Evolutionary conservation across 148 eudicot species (phyloP).

Genomic region (Talinum fruticosum): DNA sequence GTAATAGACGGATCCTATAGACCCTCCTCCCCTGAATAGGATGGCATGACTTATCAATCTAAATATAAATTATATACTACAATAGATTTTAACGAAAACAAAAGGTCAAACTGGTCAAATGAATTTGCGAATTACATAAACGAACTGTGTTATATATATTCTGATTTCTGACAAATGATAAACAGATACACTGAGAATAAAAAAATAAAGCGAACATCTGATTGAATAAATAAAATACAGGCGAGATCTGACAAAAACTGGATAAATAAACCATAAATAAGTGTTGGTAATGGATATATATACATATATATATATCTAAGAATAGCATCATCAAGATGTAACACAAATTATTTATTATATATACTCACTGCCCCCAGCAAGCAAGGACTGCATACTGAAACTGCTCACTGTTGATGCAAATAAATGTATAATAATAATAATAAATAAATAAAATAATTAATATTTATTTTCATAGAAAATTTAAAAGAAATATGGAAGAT

Average conservation of each 20-base stretch:
- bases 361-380: constrained; percentile 15
- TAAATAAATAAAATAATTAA: not conserved
- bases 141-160: too few relatives aligned
- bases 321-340: constrained; percentile 19
- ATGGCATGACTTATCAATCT: too few relatives aligned
- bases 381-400: constrained; percentile 19
- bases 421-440: not conserved
- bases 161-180: too few relatives aligned
- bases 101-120: constrained; percentile 1
- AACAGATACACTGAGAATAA: too few relatives aligned
- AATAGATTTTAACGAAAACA: not conserved
- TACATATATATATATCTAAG: not conserved
- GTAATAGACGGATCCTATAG: too few relatives aligned
- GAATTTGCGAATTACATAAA: not conserved
- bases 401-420: not conserved
- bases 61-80: too few relatives aligned
- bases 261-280: not conserved
- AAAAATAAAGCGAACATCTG: too few relatives aligned
- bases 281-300: not conserved
- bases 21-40: too few relatives aligned
- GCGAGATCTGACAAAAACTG: constrained; percentile 5
- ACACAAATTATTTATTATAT: constrained; percentile 6
- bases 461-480: not conserved
- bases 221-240: not conserved
- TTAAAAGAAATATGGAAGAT: not conserved